Percentiles rank a stretch among this genome's conserved stretches.
Evolutionary conservation across 164 flowering plant genomes (phyloP).

Genomic region (Vitis cinerea): DNA sequence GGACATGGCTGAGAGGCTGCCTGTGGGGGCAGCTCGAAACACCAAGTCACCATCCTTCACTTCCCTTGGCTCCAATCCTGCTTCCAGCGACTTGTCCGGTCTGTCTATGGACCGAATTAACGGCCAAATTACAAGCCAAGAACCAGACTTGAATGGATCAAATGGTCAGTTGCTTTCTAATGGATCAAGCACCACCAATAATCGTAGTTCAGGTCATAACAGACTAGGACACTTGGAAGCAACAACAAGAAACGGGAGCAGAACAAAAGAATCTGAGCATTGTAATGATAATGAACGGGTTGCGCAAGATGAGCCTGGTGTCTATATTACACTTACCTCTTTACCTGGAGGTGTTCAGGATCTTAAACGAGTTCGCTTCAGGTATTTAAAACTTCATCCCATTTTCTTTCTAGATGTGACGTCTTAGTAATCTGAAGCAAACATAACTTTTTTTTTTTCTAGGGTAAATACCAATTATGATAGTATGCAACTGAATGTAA

Average conservation of each 20-base stretch:
- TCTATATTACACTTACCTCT: conserved; percentile 83
- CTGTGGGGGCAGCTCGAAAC: conserved; percentile 73
- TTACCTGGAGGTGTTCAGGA: conserved; percentile 82
- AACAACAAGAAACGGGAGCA: conserved; percentile 55
- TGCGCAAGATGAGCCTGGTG: conserved; percentile 98
- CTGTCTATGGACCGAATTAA: conserved; percentile 42
- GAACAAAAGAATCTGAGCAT: conserved; percentile 59
- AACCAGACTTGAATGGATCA: conserved; percentile 50
- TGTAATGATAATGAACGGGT: conserved; percentile 79
- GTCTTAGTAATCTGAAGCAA: no score
- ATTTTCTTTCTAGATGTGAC: background rate
- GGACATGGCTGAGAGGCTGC: conserved; percentile 94
- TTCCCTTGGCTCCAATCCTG: conserved; percentile 49
- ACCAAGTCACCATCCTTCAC: conserved; percentile 49
- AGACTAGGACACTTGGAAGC: conserved; percentile 44
- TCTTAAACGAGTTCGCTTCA: conserved; percentile 96
- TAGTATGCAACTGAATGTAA: no score
- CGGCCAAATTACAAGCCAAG: conserved; percentile 42
- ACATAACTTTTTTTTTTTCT: no score
- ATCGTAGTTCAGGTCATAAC: conserved; percentile 44
- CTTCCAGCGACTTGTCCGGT: conserved; percentile 42
- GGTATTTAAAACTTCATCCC: conserved; percentile 39
- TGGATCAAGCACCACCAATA: conserved; percentile 46
- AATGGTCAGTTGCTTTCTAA: conserved; percentile 47
- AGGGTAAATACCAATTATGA: no score